Percentiles rank a stretch among this genome's conserved stretches.
These are phyloP conservation scores for Neostapfia colusana DNA, from an alignment of 176 grass and related monocot genomes.

Conservation along the genomic window DNA sequence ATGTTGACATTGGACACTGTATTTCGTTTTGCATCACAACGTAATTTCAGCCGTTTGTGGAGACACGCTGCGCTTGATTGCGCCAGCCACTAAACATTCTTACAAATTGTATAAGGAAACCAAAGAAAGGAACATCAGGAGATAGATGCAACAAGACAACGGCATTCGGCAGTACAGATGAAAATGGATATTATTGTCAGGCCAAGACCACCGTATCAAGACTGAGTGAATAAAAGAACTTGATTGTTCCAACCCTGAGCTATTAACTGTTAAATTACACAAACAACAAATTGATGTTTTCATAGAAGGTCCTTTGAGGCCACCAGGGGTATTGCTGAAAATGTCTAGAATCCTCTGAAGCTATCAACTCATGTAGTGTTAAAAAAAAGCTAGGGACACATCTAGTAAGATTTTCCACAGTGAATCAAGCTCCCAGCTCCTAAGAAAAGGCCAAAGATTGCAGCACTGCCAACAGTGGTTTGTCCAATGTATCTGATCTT, in stretches of 20 bases:
- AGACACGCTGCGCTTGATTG: background rate
- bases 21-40: background rate
- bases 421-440: constrained; percentile 98
- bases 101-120: background rate
- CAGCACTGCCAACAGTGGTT: constrained; percentile 77
- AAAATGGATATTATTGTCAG: constrained; percentile 32
- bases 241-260: constrained; percentile 15
- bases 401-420: constrained; percentile 82
- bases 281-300: constrained; percentile 33
- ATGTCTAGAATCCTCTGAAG: constrained; percentile 9
- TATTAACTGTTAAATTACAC: constrained; percentile 34
- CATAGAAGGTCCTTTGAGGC: background rate
- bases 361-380: constrained; percentile 2
- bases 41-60: background rate
- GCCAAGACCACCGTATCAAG: background rate
- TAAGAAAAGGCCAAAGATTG: constrained; percentile 84
- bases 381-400: constrained; percentile 13
- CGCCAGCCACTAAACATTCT: background rate
- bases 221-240: constrained; percentile 27
- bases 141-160: background rate
- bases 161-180: constrained; percentile 7
- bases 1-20: background rate
- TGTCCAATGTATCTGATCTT: constrained; percentile 93
- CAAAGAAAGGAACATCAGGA: background rate
- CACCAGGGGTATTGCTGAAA: constrained; percentile 5